Percentiles rank a stretch among this genome's conserved stretches.
phyloP scores from a whole-genome alignment of 352 stramenopile species.

The Phytophthora hibernalis region DNA sequence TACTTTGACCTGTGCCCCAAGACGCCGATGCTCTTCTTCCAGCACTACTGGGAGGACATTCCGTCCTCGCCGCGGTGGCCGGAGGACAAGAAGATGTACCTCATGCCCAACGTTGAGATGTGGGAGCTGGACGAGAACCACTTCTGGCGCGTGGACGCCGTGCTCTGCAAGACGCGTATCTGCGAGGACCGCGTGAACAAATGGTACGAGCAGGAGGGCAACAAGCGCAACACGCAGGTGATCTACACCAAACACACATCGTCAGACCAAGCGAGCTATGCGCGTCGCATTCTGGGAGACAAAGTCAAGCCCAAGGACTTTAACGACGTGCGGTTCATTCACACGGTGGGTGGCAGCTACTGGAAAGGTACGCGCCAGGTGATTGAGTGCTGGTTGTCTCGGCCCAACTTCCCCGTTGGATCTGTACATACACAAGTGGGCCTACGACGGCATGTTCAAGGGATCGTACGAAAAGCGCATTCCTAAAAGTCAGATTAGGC shows the following conservation, averaged over 20 bases:
- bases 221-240: slow-evolving; percentile 51
- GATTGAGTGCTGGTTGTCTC: slow-evolving; percentile 65
- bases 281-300: slow-evolving; percentile 29
- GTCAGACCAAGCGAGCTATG: slow-evolving; percentile 50
- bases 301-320: slow-evolving; percentile 49
- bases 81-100: slow-evolving; percentile 46
- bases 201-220: slow-evolving; percentile 67
- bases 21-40: slow-evolving; percentile 52
- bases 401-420: slow-evolving; percentile 54
- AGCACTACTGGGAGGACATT: slow-evolving; percentile 58
- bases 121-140: slow-evolving; percentile 51
- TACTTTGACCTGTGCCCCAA: slow-evolving; percentile 61
- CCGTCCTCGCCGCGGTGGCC: slow-evolving; percentile 38
- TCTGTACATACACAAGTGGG: slow-evolving; percentile 54
- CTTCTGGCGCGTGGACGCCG: slow-evolving; percentile 46
- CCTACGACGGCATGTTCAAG: slow-evolving; percentile 51
- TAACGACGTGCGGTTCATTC: slow-evolving; percentile 43
- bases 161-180: slow-evolving; percentile 59
- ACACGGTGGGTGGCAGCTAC: slow-evolving; percentile 46
- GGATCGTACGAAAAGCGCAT: slow-evolving; percentile 41
- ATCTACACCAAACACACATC: slow-evolving; percentile 73
- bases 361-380: slow-evolving; percentile 63
- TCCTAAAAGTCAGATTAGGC: slow-evolving; percentile 37
- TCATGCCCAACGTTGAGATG: slow-evolving; percentile 62
- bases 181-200: slow-evolving; percentile 47